A percentile compares a stretch with the other conserved stretches of the same genome.
These are phyloP conservation scores for Diaporthe amygdali DNA, from an alignment of 2,329 filamentous ascomycete genomes.

Conservation along the genomic window DNA sequence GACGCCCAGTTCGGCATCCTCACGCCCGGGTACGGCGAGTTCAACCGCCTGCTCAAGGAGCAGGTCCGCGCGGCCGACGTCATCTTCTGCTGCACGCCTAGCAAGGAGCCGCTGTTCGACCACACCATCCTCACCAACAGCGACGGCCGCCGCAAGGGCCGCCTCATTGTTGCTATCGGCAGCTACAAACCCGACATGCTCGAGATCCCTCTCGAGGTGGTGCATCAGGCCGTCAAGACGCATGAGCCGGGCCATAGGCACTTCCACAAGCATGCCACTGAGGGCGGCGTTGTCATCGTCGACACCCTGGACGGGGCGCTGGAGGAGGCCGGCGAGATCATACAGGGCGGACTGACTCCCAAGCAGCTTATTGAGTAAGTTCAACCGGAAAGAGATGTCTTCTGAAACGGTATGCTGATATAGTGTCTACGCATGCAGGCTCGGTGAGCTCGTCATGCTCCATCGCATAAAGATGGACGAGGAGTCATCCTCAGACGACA, in stretches of 20 bases:
- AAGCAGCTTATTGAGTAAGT: conserved; percentile 80
- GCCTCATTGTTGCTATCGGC: conserved; percentile 76
- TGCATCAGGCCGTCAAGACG: conserved; percentile 64
- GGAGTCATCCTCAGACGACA: conserved; percentile 32
- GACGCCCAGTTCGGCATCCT: conserved; percentile 71
- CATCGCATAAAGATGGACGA: conserved; percentile 50
- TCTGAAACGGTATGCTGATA: no score
- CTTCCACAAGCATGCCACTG: conserved; percentile 69
- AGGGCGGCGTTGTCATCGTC: conserved; percentile 72
- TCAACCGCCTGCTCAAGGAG: conserved; percentile 68
- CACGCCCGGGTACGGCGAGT: conserved; percentile 75
- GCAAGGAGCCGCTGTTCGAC: conserved; percentile 76
- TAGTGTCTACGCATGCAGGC: no score
- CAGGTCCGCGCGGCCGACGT: conserved; percentile 76
- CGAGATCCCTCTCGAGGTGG: conserved; percentile 79
- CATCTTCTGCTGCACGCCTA: conserved; percentile 89
- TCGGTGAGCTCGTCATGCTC: conserved; percentile 79
- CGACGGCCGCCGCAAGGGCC: conserved; percentile 71
- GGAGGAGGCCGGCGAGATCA: conserved; percentile 85
- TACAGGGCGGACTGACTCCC: conserved; percentile 75
- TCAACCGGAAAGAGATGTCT: no score
- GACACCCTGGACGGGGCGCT: conserved; percentile 81
- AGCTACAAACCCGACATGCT: conserved; percentile 76
- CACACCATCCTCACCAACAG: conserved; percentile 71
- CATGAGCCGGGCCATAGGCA: conserved; percentile 56